These are phyloP conservation scores for Aechmea fasciata DNA, from an alignment of 176 grass and related monocot species.

Conservation along the genomic window DNA sequence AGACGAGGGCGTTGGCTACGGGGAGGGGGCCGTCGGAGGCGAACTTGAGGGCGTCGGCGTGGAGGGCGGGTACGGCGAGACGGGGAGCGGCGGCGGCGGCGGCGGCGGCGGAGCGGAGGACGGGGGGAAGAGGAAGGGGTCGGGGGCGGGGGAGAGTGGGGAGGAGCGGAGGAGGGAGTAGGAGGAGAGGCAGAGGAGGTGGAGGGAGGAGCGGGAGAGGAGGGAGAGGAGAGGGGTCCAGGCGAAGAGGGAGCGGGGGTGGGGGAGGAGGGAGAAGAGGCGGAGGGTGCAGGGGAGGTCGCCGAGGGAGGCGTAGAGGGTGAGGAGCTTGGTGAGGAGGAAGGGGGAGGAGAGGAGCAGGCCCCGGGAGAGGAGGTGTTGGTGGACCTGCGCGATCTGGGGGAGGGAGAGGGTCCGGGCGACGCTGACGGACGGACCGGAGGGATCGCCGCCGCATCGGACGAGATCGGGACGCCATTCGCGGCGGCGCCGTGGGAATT, in stretches of 20 bases:
- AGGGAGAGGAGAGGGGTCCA: slow-evolving; percentile 23
- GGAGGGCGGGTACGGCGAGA: slow-evolving; percentile 18
- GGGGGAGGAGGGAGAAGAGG: slow-evolving; percentile 13
- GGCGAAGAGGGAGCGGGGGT: slow-evolving; percentile 21
- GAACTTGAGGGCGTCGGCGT: slow-evolving; percentile 53
- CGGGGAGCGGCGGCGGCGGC: not conserved
- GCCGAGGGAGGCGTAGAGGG: slow-evolving; percentile 31
- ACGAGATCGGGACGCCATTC: not conserved
- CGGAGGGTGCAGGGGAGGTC: slow-evolving; percentile 14
- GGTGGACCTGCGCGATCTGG: slow-evolving; percentile 21
- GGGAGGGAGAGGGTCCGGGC: slow-evolving; percentile 2
- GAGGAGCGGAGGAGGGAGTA: slow-evolving; percentile 19
- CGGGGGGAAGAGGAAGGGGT: slow-evolving; percentile 21
- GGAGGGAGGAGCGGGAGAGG: slow-evolving; percentile 17
- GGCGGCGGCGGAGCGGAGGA: slow-evolving; percentile 15
- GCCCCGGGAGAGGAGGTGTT: slow-evolving; percentile 13
- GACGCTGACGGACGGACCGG: not conserved
- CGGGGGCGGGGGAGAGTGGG: not conserved
- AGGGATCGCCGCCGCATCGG: slow-evolving; percentile 16
- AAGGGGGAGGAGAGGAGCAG: not conserved
- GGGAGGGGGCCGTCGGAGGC: slow-evolving; percentile 31
- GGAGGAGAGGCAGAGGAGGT: slow-evolving; percentile 8
- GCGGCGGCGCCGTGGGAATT: not conserved
- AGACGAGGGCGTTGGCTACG: slow-evolving; percentile 58
- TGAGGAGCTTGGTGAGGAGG: slow-evolving; percentile 15